Evolutionary conservation across 1,284 basidiomycete species (phyloP).

Genomic region (Anthracocystis walkeri): DNA sequence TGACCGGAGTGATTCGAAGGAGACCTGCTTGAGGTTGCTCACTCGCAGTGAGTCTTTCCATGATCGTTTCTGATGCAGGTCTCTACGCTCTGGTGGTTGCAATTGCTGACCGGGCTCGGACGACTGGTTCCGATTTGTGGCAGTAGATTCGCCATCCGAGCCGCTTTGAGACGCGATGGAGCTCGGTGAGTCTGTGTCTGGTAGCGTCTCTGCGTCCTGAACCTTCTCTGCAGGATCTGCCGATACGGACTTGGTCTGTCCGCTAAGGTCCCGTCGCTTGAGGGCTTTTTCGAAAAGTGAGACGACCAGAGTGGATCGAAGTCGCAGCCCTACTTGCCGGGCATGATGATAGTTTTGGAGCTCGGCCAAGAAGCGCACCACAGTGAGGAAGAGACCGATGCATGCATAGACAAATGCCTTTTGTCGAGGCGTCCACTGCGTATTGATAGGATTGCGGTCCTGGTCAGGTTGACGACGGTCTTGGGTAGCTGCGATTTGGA

Average conservation of each 20-base stretch:
- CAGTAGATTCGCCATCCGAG: slow-evolving; percentile 4
- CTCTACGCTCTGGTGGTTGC: not conserved
- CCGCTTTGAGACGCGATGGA: not conserved
- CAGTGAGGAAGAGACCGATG: slow-evolving; percentile 45
- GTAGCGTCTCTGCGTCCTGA: not conserved
- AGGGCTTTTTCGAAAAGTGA: slow-evolving; percentile 67
- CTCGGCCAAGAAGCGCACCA: slow-evolving; percentile 54
- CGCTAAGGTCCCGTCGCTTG: slow-evolving; percentile 58
- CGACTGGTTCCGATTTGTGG: not conserved
- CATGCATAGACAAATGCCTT: slow-evolving; percentile 53
- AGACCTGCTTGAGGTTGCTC: slow-evolving; percentile 19
- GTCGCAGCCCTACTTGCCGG: slow-evolving; percentile 64
- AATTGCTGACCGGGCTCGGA: slow-evolving; percentile 1
- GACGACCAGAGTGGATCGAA: slow-evolving; percentile 62
- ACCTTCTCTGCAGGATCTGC: not conserved
- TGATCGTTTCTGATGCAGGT: slow-evolving; percentile 9
- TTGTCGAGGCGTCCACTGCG: slow-evolving; percentile 48
- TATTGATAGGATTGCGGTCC: not conserved
- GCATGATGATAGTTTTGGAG: slow-evolving; percentile 66
- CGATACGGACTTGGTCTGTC: slow-evolving; percentile 20
- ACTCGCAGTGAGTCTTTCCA: slow-evolving; percentile 14
- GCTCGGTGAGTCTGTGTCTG: not conserved
- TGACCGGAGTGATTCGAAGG: slow-evolving; percentile 28
- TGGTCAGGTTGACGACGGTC: not conserved
- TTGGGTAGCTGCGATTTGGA: slow-evolving; percentile 33